Evolutionary conservation across 1,139 yeast species (phyloP).

Genomic region (Magnusiomyces suaveolens): DNA sequence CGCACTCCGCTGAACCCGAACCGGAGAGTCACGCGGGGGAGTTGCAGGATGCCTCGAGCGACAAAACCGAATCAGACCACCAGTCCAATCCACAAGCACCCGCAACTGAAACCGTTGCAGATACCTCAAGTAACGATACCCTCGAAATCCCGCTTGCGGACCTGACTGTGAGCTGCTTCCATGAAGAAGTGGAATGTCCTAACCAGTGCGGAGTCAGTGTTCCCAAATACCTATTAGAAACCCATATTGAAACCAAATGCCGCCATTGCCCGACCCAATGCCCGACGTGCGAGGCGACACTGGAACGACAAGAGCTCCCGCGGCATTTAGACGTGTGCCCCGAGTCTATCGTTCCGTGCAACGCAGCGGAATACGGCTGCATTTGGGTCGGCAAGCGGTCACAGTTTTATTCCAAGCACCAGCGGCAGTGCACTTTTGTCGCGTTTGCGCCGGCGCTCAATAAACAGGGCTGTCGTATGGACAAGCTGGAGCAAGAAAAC

Average conservation of each 20-base stretch:
- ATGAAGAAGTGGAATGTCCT: slow-evolving; percentile 18
- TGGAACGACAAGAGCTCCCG: slow-evolving; percentile 30
- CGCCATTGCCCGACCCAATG: slow-evolving; percentile 28
- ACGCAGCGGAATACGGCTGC: slow-evolving; percentile 34
- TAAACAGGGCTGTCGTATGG: slow-evolving; percentile 29
- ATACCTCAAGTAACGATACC: not conserved
- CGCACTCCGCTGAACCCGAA: slow-evolving; percentile 3
- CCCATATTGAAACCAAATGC: slow-evolving; percentile 18
- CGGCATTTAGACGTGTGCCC: slow-evolving; percentile 32
- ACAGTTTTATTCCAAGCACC: slow-evolving; percentile 28
- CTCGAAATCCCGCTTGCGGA: not conserved
- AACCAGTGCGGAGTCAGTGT: slow-evolving; percentile 19
- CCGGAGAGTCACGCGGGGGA: not conserved
- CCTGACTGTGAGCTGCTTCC: slow-evolving; percentile 15
- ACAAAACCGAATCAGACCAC: not conserved
- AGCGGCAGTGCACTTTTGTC: slow-evolving; percentile 30
- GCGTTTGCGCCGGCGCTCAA: slow-evolving; percentile 30
- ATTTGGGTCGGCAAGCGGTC: slow-evolving; percentile 35
- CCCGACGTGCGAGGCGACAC: slow-evolving; percentile 33
- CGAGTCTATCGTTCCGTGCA: slow-evolving; percentile 30
- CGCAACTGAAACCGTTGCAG: not conserved
- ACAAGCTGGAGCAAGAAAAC: slow-evolving; percentile 33
- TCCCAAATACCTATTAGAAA: slow-evolving; percentile 13
- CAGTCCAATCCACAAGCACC: not conserved
- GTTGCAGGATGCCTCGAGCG: not conserved